Evolutionary conservation across 1,139 yeast genomes (phyloP), one percentile per base, ranked within the genome.

Genomic region (Yamadazyma siamensis): DNA sequence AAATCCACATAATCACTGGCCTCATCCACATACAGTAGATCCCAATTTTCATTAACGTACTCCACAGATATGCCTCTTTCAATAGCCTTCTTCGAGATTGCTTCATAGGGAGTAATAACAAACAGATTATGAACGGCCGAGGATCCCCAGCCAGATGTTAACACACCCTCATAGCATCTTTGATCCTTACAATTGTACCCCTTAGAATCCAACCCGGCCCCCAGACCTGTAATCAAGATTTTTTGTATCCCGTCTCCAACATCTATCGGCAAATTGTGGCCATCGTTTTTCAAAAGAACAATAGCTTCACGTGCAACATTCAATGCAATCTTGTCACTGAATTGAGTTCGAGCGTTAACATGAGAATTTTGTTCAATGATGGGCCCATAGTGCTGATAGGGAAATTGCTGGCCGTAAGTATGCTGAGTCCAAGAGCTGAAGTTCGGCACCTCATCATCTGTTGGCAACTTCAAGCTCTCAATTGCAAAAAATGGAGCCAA

Each of bases 351-450:
- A 4, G 74, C 77, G 34, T 76, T 77, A 26, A 65, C 59, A 44
- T 76, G 82, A 61, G 72, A 65, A 46, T 77, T 78, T 23, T 74
- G 70, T 43, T 67, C 74, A 15, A 62, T 61, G 14, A 70, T 65
- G 7, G 80, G 76, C 1, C 81, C 80, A 39, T 52, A 67, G 32
- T 70, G 70, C 41, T 74, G 75, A 44, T 65, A 66, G 11, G 77
- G 76, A 43, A 58, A 71, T 35, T 70, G 61, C 36, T 69, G 76
- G 13, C 75, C 80, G 43, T 61, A 67, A 2, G 79, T 73, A 41
- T 73, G 74, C 35, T 56, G 54, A 4, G 81, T 73, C 80, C 80
- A 75, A 1, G 81, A 73, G 37, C 72, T 67, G 50, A 77, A 77
- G 46, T 75, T 77, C 18, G 83, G 81, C 1, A 53, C 41, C 25